Evolutionary conservation across 1,284 basidiomycete genomes (phyloP), one percentile per base, ranked within the genome.

Genomic region (Ustanciosporium gigantosporum): DNA sequence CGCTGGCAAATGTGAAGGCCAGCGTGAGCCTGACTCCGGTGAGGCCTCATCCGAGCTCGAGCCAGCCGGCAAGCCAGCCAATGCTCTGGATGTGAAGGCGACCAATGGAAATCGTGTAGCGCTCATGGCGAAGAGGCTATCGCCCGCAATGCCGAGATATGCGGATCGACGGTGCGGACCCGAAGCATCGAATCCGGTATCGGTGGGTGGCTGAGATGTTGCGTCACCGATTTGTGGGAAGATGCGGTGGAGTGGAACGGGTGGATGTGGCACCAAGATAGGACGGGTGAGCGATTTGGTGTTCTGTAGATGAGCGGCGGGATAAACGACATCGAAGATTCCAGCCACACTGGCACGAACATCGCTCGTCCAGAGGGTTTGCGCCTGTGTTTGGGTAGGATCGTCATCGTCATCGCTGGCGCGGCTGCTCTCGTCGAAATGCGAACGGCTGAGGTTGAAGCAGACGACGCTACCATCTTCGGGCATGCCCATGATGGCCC

Each of bases 391-490:
- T 19, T 34, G 32, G 16, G 8, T 19, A 6, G 35, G 25, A 16
- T 51, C 34, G 14, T 46, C 21, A 5, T 60, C 48, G 13, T 36
- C 21, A 6, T 31, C 17, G n/a, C 14, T 16, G 13, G 17, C 39
- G 5, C 21, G n/a, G 9, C 46, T 36, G 13, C 43, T 31, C 6
- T 41, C 35, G 25, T 37, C 46, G n/a, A n/a, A n/a, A n/a, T n/a
- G n/a, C 11, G 29, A 35, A 16, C 42, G 32, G 31, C 59, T 59
- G n/a, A 69, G 37, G 37, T 76, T 69, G 55, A 74, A 68, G 51
- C 74, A 76, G 14, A 74, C 48, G 24, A 76, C 49, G 41, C 53
- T 58, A 36, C 67, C 52, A n/a, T 75, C 64, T 43, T 76, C 73
- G 17, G 71, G 73, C 46, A 70, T 62, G 14, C 66, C 60, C 15